Base-by-base conservation (phyloP, 495 filamentous ascomycete genomes). In the Lineolata rhizophorae region DNA sequence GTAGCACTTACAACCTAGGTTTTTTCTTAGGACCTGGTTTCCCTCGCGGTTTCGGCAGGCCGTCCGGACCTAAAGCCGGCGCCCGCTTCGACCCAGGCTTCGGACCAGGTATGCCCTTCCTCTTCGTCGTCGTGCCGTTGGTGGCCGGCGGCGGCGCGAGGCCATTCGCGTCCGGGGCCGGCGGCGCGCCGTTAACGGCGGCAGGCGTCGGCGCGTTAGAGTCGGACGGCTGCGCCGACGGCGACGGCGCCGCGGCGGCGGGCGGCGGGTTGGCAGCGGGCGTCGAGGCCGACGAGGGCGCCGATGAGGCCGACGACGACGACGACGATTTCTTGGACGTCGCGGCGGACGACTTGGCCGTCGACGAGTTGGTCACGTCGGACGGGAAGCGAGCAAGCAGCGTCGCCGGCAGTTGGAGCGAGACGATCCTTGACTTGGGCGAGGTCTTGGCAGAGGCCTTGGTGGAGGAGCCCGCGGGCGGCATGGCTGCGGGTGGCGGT, bases 21-120 rank as follows among this genome's bases (percentile, higher is more conserved):
- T 85, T 84, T 67, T 92, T 94, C 65, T 94, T 95, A 0, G 85
- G 82, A 12, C 82, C 82, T 4, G 87, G 84, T 58, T 92, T 84
- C 35, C 79, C 76, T 40, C 76, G 57, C 21, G 70, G 61, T 54
- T 78, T 81, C 17, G 70, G 57, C 10, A 57, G 43, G 5, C 60
- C 50, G 39, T 76, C 66, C 27, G 57, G 58, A 22, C 57, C 64
- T 42, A 70, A 64, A 13, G 60, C 58, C 34, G 51, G 25, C 10
- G 41, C 47, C 49, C 74, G 54, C 50, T 76, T 76, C 32, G 48
- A 52, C 15, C 65, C 65, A 12, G 63, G 50, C 47, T 67, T 72
- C 11, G 62, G 57, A 20, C 61, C 64, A 31, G 62, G 53, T 19
- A 41, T 63, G 49, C 40, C 71, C 56, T 62, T 78, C 67, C 56